Evolutionary conservation across 768 basidiomycete species (phyloP), one percentile per base, ranked within the genome.

Genomic region (Panellus pusillus): DNA sequence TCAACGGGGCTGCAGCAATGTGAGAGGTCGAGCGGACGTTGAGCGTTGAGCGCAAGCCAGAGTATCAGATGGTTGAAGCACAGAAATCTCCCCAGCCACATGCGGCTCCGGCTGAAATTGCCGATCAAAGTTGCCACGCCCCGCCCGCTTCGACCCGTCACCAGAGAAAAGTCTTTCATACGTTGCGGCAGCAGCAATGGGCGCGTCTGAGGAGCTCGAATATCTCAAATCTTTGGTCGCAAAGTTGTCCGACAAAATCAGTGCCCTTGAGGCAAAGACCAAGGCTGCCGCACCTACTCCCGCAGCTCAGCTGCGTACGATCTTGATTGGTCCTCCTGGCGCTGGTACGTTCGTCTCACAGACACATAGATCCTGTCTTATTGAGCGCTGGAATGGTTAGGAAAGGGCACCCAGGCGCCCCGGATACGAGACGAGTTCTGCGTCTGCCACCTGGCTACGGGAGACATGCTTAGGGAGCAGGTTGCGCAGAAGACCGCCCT

Each of bases 361-460:
- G 24, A 38, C 31, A 28, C 20, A 59, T 27, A 52, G 51, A 20
- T 39, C 35, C n/a, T 35, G 18, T 24, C 36, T 35, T 51, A 60
- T 29, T 52, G 27, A 55, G 28, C 37, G 14, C 29, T 27, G 14
- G 13, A 28, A 18, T 44, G 32, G 36, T 32, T 66, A 97, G 96
- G 96, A 62, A 99, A 99, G 80, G 97, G 97, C 24, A 99, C 97
- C 3, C 97, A 99, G 72, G 97, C 94, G 0, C 96, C 97, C 6
- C 82, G 79, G 68, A 94, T 99, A 75, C 85, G 87, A 47, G 86
- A 93, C 58, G 82, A 91, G 66, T 99, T 90, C 78, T 95, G 93
- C 68, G 84, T 99, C 41, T 99, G 97, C 78, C 97, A 99, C 76
- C 78, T 99, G 63, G 96, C 97, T 20, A 99, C 97, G 28, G 97